These are phyloP conservation scores for Trichomonascaceae sp. DNA, from an alignment of 1,139 yeast species.

Conservation along the genomic window DNA sequence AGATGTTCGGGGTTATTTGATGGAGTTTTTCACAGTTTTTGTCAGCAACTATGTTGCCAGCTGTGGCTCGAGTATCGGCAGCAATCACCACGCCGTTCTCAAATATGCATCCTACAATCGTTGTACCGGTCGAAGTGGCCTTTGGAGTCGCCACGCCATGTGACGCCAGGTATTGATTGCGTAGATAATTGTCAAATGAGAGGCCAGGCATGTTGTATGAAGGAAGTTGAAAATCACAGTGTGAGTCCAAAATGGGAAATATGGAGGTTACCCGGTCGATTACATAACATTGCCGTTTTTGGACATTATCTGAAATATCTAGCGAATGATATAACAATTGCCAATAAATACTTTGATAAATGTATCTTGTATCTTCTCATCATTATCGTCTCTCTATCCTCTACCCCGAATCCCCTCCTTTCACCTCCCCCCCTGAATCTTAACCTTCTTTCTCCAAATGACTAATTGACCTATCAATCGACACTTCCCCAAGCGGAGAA, in stretches of 20 bases:
- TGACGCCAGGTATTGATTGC: constrained; percentile 67
- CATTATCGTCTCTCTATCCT: no score
- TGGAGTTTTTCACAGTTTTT: constrained; percentile 96
- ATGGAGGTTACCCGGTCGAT: background rate
- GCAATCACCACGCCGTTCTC: constrained; percentile 94
- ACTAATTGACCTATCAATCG: no score
- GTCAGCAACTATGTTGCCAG: constrained; percentile 94
- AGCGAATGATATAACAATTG: no score
- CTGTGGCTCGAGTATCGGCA: constrained; percentile 97
- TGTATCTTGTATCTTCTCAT: no score
- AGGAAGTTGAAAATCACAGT: background rate
- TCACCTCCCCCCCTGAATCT: no score
- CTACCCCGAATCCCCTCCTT: no score
- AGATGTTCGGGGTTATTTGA: constrained; percentile 82
- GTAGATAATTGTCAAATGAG: constrained; percentile 85
- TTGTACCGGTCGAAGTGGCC: constrained; percentile 97
- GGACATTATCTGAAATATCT: no score
- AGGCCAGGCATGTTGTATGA: constrained; percentile 69
- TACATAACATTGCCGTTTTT: no score
- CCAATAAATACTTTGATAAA: no score
- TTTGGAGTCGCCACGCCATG: constrained; percentile 73
- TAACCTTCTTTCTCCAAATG: no score
- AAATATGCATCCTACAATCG: constrained; percentile 93
- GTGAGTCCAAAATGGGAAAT: no score
- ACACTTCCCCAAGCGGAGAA: no score